phyloP scores from a whole-genome alignment of 768 basidiomycete species.

The Gloeophyllum trabeum region DNA sequence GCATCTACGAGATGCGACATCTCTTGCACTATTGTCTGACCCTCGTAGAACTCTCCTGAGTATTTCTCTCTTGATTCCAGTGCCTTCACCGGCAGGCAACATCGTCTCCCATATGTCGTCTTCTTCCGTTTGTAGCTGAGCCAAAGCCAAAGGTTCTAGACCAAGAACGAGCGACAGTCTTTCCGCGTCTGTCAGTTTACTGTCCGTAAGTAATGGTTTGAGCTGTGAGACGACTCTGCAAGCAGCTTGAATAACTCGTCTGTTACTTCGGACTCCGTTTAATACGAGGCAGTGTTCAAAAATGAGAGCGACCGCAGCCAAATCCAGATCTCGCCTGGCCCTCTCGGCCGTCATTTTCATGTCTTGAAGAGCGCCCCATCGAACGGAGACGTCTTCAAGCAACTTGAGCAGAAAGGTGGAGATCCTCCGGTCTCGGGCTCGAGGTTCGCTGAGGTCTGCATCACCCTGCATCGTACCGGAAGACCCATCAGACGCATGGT shows the following conservation, averaged over 20 bases:
- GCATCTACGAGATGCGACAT: too few relatives aligned
- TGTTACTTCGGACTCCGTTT: constrained; percentile 54
- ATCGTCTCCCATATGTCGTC: constrained; percentile 34
- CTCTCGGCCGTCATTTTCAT: constrained; percentile 44
- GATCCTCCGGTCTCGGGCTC: constrained; percentile 10
- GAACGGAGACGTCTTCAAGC: constrained; percentile 33
- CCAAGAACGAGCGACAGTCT: constrained; percentile 53
- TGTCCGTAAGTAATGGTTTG: constrained; percentile 25
- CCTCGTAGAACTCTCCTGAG: too few relatives aligned
- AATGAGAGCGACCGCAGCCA: constrained; percentile 49
- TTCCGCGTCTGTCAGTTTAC: constrained; percentile 50
- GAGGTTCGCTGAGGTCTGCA: too few relatives aligned
- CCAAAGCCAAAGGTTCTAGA: constrained; percentile 52
- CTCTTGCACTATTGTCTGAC: too few relatives aligned
- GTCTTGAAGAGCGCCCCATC: constrained; percentile 33
- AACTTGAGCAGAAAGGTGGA: constrained; percentile 46
- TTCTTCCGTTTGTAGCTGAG: constrained; percentile 16
- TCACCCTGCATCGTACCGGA: too few relatives aligned
- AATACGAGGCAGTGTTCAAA: constrained; percentile 58
- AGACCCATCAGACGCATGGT: too few relatives aligned
- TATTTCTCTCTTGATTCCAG: constrained; percentile 54
- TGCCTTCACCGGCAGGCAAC: constrained; percentile 26
- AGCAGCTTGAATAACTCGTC: constrained; percentile 51
- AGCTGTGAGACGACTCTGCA: constrained; percentile 36
- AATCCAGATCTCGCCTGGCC: constrained; percentile 58